Evolutionary conservation across 768 basidiomycete species (phyloP), one percentile per base, ranked within the genome.

Genomic region (Boletus subparvulus): DNA sequence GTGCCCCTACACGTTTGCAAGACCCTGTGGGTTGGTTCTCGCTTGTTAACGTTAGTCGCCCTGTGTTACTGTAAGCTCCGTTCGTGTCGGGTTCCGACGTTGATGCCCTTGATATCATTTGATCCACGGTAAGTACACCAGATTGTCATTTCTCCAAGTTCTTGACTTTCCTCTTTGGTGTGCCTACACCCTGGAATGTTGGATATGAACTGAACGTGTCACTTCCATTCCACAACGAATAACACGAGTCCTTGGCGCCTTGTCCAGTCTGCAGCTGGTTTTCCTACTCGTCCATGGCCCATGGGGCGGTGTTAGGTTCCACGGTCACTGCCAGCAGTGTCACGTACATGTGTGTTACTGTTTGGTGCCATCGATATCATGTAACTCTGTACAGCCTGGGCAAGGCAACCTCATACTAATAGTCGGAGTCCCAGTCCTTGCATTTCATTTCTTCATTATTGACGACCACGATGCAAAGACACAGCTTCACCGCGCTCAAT

Each of bases 401-500:
- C 56, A 52, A 42, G 40, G 26, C 2, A 16, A 16, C 37, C 17
- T 33, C 39, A 35, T 19, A 52, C 28, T 30, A 14, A 6, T 36
- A 51, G 30, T 24, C 43, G 35, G 41, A 43, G 36, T 28, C 24
- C 26, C 41, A 14, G 30, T 32, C 48, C 33, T 37, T 33, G 41
- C 11, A 37, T 30, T 30, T 40, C 54, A 26, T 58, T 49, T 40
- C 41, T 52, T 55, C 52, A 46, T 47, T 33, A 40, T 35, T 35
- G 52, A 59, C 47, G 50, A 62, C 53, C 61, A 50, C 58, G 61
- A 70, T 88, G 83, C 84, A 86, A 67, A 79, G 90, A 58, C 88
- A 90, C 69, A 84, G 81, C 40, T 93, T 94, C 75, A 86, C 81
- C 58, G 84, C 92, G 5, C 84, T 95, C 65, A 91, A 90, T 70